Conservation (phyloP, 23 red algal genomes). For the Gracilaria vermiculophylla region DNA sequence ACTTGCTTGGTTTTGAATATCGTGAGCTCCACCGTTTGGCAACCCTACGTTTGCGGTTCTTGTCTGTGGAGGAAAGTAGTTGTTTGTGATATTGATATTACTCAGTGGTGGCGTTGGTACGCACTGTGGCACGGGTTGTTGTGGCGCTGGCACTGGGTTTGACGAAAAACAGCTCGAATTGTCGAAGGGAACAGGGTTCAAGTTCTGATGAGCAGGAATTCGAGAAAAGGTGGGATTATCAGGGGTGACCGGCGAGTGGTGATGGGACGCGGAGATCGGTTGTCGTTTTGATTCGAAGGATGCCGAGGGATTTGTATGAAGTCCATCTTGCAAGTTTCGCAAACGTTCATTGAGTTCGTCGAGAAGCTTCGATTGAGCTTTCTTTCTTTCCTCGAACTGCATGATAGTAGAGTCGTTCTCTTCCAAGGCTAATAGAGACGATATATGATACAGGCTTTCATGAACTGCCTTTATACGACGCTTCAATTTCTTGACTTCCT, state of each 20-base stretch:
- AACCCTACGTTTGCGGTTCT: not conserved
- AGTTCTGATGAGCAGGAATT: not conserved
- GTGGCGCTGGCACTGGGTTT: not conserved
- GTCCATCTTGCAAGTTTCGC: not conserved
- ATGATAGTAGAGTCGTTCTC: constrained; percentile 17
- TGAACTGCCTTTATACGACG: constrained; percentile 32
- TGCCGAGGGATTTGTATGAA: not conserved
- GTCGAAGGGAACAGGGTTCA: not conserved
- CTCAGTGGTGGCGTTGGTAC: not conserved
- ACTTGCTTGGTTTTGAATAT: not conserved
- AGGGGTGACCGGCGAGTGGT: constrained; percentile 47
- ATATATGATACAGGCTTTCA: constrained; percentile 56
- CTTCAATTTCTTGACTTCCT: constrained; percentile 33
- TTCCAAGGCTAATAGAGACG: constrained; percentile 37
- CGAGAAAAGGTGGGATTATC: constrained; percentile 3
- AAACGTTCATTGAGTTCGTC: constrained; percentile 22
- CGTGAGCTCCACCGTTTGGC: not conserved
- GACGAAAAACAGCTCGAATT: constrained; percentile 4
- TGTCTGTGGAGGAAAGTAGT: constrained; percentile 48
- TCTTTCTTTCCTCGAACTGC: constrained; percentile 2
- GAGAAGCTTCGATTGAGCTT: constrained; percentile 21
- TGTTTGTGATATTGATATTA: constrained; percentile 63
- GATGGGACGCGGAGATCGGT: not conserved
- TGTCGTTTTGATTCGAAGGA: not conserved
- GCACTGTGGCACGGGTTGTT: not conserved